Conservation (phyloP, 1,139 yeast species). For the Ogataea hybrid region DNA sequence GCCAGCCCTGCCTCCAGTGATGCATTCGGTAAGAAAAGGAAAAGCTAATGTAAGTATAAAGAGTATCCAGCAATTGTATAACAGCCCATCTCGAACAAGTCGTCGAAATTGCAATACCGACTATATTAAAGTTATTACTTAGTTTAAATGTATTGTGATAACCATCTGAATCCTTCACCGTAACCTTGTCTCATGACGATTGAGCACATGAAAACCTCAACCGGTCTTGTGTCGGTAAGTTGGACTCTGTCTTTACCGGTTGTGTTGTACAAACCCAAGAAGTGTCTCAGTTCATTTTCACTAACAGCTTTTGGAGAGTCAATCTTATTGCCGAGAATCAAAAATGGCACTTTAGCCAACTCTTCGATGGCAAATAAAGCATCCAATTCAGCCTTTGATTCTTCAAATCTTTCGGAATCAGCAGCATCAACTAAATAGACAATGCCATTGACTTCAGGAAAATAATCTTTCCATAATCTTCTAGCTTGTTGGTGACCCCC, state of each 20-base stretch:
- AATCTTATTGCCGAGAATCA: constrained; percentile 93
- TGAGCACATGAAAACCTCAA: constrained; percentile 96
- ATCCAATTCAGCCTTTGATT: constrained; percentile 92
- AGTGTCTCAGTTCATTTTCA: constrained; percentile 91
- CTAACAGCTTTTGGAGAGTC: constrained; percentile 93
- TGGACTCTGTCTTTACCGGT: constrained; percentile 82
- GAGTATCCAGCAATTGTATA: too few relatives aligned
- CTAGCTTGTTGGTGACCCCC: constrained; percentile 99
- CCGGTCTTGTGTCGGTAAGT: constrained; percentile 81
- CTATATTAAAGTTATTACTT: too few relatives aligned
- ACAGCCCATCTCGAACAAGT: too few relatives aligned
- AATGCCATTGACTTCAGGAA: constrained; percentile 98
- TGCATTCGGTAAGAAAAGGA: constrained; percentile 32
- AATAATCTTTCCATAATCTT: constrained; percentile 98
- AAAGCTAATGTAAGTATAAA: too few relatives aligned
- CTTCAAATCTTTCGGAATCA: constrained; percentile 92
- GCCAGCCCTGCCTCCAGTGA: too few relatives aligned
- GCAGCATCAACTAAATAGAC: constrained; percentile 97
- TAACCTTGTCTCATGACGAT: constrained; percentile 97
- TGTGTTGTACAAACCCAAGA: constrained; percentile 82
- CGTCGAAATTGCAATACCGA: too few relatives aligned
- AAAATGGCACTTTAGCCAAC: constrained; percentile 83
- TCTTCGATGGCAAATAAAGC: constrained; percentile 91
- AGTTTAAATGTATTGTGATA: constrained; percentile 80
- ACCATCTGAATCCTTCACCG: constrained; percentile 95